These are phyloP conservation scores for Colletotrichum filicis DNA, from an alignment of 2,329 filamentous ascomycete species.

Conservation along the genomic window DNA sequence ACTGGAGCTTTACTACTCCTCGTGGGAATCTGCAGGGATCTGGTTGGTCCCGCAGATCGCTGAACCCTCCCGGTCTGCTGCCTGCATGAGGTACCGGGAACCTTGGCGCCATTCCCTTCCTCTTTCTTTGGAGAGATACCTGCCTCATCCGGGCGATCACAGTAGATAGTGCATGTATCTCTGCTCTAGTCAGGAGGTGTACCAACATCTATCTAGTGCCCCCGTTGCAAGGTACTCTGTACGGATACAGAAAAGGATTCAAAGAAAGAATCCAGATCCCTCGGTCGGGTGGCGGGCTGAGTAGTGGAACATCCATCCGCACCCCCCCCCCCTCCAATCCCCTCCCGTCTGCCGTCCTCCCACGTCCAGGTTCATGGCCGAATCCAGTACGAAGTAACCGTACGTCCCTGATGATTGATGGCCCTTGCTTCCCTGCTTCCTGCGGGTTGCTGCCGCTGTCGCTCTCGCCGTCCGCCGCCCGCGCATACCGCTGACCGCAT, in stretches of 20 bases:
- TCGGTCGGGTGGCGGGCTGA: constrained; percentile 3
- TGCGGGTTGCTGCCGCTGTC: not conserved
- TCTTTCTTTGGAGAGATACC: not conserved
- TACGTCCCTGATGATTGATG: not conserved
- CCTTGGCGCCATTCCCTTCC: not conserved
- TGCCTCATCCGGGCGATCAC: not conserved
- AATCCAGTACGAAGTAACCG: not conserved
- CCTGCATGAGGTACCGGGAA: constrained; percentile 4
- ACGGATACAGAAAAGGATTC: not conserved
- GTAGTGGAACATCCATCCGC: not conserved
- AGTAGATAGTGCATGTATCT: not conserved
- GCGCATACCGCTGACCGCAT: constrained; percentile 5
- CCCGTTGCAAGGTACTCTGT: not conserved
- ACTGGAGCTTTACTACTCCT: constrained; percentile 7
- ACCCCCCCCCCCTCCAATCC: not conserved
- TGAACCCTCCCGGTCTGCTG: constrained; percentile 14
- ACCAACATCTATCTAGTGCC: too few species aligned
- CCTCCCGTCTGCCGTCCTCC: not conserved
- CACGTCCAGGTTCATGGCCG: not conserved
- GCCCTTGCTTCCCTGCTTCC: not conserved
- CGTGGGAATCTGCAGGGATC: constrained; percentile 34
- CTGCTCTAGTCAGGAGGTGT: too few species aligned
- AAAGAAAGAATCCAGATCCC: not conserved
- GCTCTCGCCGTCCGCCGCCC: constrained; percentile 2
- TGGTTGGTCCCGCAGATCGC: constrained; percentile 28